Conservation (phyloP, 208 protist genomes). For the Jaenimonas drosophilae region DNA sequence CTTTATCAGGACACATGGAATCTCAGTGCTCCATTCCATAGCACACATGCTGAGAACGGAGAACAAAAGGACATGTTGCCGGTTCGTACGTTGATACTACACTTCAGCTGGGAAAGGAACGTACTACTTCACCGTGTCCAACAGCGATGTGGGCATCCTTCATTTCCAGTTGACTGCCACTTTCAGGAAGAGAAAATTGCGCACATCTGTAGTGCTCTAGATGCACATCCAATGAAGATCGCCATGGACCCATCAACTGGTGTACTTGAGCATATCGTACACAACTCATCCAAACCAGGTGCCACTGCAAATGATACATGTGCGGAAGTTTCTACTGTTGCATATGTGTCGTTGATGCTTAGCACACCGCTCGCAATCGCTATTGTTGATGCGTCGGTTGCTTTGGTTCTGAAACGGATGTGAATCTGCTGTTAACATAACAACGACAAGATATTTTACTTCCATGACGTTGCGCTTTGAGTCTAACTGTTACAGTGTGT, state of each 20-base stretch:
- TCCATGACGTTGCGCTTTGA: too few species aligned
- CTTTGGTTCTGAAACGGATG: too few species aligned
- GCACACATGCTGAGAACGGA: neutral
- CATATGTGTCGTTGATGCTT: too few species aligned
- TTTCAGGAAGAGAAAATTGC: conserved; percentile 17
- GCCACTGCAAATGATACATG: conserved; percentile 1
- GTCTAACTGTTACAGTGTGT: too few species aligned
- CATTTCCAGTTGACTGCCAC: conserved; percentile 11
- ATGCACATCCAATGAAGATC: too few species aligned
- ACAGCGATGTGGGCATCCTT: conserved; percentile 10
- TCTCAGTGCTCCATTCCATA: neutral
- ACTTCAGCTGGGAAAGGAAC: neutral
- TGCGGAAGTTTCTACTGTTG: neutral
- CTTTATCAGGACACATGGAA: conserved; percentile 12
- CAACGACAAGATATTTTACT: too few species aligned
- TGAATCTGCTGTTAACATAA: too few species aligned
- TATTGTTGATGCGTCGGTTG: too few species aligned
- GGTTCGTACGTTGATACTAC: neutral
- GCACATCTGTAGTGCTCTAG: conserved; percentile 7
- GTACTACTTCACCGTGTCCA: conserved; percentile 13
- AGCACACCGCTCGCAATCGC: too few species aligned
- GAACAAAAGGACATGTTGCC: neutral
- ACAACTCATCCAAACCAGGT: too few species aligned
- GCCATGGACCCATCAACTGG: too few species aligned
- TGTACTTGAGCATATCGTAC: too few species aligned